A percentile compares a stretch with the other conserved stretches of the same genome.
Evolutionary conservation across 768 basidiomycete species (phyloP).

Genomic region (Termitomyces sp.): DNA sequence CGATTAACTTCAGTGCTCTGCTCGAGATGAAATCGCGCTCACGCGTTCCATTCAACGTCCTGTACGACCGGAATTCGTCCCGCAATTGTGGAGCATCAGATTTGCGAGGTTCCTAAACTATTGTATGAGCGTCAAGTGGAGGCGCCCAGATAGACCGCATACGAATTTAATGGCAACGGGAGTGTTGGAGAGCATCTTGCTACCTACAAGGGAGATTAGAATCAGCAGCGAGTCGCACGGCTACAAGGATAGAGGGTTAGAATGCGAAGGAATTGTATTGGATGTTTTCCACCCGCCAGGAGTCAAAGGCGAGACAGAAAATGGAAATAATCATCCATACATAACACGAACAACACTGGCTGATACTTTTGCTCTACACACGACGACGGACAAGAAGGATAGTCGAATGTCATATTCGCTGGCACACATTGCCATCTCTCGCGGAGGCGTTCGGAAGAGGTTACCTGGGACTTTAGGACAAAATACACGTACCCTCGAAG

Average conservation of each 20-base stretch:
- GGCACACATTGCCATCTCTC: neutral
- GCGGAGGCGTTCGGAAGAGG: conserved; percentile 1
- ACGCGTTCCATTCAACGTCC: conserved; percentile 90
- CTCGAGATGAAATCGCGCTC: conserved; percentile 23
- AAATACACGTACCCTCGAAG: conserved; percentile 70
- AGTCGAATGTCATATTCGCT: conserved; percentile 1
- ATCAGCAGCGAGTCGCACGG: conserved; percentile 4
- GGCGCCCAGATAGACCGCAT: conserved; percentile 26
- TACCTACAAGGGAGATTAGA: conserved; percentile 44
- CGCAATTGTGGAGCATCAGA: conserved; percentile 96
- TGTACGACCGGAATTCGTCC: conserved; percentile 96
- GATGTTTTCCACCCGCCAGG: neutral
- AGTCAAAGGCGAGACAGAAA: neutral
- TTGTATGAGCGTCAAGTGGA: conserved; percentile 9
- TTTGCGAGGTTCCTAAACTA: conserved; percentile 81
- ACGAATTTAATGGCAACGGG: conserved; percentile 99
- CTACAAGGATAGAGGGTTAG: neutral
- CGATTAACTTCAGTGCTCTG: neutral
- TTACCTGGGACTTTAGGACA: neutral
- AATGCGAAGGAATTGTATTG: neutral
- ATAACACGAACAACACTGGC: neutral
- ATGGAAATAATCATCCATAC: neutral
- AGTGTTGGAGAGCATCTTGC: conserved; percentile 77
- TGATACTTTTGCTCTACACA: neutral
- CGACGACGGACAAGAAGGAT: neutral